Evolutionary conservation across 768 basidiomycete species (phyloP), one percentile per base, ranked within the genome.

Genomic region (Gloeopeniophorella convolvens): DNA sequence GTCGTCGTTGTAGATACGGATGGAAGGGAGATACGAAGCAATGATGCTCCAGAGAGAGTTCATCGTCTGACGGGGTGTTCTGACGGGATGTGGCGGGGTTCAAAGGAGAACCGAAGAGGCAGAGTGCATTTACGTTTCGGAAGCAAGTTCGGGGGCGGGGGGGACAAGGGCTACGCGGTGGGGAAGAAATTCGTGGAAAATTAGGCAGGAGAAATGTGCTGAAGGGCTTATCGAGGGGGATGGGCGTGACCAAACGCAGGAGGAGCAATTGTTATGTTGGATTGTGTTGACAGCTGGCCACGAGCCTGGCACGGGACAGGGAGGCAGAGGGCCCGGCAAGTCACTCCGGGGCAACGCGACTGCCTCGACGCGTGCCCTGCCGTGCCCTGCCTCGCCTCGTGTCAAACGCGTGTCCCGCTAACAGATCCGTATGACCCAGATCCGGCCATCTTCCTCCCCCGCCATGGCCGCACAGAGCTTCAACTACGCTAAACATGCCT

Each of bases 11-110:
- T 50, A 44, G 7, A 50, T 24, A 41, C 49, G 56, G 23, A 58
- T 26, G 11, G 54, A 40, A 13, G 45, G 56, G 4, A 55, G 41
- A 42, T 58, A 58, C 6, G 44, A 48, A 27, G 56, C 54, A 24
- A 58, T 44, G n/a, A 58, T 42, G 33, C 42, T 48, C 56, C 56
- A 58, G 35, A 58, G 18, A 20, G 54, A 21, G 33, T 55, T 58
- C 54, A 58, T 57, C 45, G 51, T 53, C 51, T 53, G 48, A 42
- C 30, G 41, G 37, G 36, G 51, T 42, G 51, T 24, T 34, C 46
- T 43, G 33, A 48, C n/a, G n/a, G n/a, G n/a, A n/a, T n/a, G n/a
- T n/a, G n/a, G 46, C 51, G 51, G 51, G 41, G 51, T 48, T 42
- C 51, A 42, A 44, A 42, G 40, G 45, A n/a, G 41, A 48, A 48